Percentiles rank a stretch among this genome's conserved stretches.
Evolutionary conservation across 106 monocot species (phyloP).

Genomic region (Dioscorea zingiberensis): DNA sequence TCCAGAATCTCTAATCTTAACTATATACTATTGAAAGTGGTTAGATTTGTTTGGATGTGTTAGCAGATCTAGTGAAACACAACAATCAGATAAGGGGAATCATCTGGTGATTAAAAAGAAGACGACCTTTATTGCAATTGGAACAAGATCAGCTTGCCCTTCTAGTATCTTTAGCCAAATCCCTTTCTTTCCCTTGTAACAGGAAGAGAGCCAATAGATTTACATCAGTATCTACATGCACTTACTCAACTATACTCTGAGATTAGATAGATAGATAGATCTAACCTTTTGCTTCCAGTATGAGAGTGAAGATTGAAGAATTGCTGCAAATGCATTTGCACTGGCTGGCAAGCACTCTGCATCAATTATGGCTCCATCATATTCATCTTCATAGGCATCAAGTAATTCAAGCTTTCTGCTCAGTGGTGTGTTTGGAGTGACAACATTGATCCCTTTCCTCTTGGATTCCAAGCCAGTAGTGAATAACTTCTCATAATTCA

Average conservation of each 20-base stretch:
- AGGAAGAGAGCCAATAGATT: no score
- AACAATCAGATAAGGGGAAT: neutral
- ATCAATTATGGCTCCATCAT: conserved; percentile 65
- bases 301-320: conserved; percentile 64
- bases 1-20: no score
- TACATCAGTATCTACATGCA: no score
- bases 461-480: conserved; percentile 2
- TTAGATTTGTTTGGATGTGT: no score
- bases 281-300: conserved; percentile 61
- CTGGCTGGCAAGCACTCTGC: conserved; percentile 48
- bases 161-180: conserved; percentile 71
- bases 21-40: no score
- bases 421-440: conserved; percentile 24
- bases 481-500: neutral
- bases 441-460: conserved; percentile 30
- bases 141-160: conserved; percentile 70
- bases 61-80: neutral
- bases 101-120: no score
- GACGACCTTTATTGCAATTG: conserved; percentile 63
- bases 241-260: neutral
- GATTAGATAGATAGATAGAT: neutral
- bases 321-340: conserved; percentile 43
- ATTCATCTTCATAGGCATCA: conserved; percentile 75
- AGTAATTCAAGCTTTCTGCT: conserved; percentile 33
- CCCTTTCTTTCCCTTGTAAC: conserved; percentile 63